A percentile compares a stretch with the other conserved stretches of the same genome.
Conservation (phyloP, 2,329 filamentous ascomycete species). For the Uncinocarpus reesii region DNA sequence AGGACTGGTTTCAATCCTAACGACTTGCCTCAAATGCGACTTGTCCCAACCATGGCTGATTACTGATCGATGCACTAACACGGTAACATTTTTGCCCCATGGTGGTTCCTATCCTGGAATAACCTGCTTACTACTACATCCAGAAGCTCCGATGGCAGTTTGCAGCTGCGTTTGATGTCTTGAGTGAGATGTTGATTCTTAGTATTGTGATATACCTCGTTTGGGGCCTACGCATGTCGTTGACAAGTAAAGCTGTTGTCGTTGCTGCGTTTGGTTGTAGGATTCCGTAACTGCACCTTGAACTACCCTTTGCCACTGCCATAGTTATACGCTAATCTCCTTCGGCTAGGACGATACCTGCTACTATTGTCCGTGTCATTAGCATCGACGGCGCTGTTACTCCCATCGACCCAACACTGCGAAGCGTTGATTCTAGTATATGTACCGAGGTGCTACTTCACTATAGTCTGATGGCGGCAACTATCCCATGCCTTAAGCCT, state of each 20-base stretch:
- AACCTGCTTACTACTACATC: too few relatives aligned
- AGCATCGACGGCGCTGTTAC: constrained; percentile 24
- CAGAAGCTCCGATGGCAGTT: constrained; percentile 27
- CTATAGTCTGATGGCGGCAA: constrained; percentile 35
- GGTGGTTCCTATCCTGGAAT: background rate
- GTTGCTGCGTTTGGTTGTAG: constrained; percentile 31
- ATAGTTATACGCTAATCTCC: background rate
- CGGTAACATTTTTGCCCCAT: background rate
- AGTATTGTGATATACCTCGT: constrained; percentile 27
- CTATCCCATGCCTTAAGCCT: constrained; percentile 27
- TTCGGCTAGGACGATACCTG: constrained; percentile 20
- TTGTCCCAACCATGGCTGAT: constrained; percentile 9
- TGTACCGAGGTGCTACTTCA: constrained; percentile 32
- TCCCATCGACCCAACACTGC: constrained; percentile 25
- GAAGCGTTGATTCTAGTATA: constrained; percentile 26
- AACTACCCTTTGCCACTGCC: background rate
- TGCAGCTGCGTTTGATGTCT: constrained; percentile 32
- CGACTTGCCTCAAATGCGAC: constrained; percentile 18
- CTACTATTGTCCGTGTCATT: constrained; percentile 28
- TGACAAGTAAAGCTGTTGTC: constrained; percentile 27
- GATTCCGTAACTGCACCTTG: constrained; percentile 24
- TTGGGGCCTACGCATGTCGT: constrained; percentile 31
- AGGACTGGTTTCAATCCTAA: constrained; percentile 19
- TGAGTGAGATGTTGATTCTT: constrained; percentile 27
- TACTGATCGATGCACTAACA: constrained; percentile 6